Conservation (phyloP, 2,329 filamentous ascomycete species). For the Neonectria sp. region DNA sequence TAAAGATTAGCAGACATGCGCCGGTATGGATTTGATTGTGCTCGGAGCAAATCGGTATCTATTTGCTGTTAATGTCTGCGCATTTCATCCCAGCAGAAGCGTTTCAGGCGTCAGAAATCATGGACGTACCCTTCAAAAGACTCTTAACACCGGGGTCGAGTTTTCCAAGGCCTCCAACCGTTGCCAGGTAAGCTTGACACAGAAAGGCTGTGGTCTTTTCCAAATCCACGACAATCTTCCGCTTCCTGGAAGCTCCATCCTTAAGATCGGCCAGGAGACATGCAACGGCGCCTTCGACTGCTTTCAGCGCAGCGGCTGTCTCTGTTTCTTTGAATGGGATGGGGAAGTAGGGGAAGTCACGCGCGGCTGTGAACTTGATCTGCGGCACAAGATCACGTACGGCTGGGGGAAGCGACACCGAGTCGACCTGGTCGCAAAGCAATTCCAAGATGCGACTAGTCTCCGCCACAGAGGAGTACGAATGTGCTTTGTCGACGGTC, state of each 20-base stretch:
- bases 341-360: conserved; percentile 60
- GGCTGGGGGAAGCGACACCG: conserved; percentile 48
- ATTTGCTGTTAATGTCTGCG: conserved; percentile 10
- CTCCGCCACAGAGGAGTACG: conserved; percentile 42
- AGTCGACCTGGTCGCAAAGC: conserved; percentile 45
- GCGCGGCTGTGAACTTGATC: conserved; percentile 53
- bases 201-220: conserved; percentile 62
- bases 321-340: conserved; percentile 65
- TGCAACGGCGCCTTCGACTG: conserved; percentile 56
- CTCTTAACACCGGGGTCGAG: conserved; percentile 53
- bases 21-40: conserved; percentile 80
- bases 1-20: conserved; percentile 82
- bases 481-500: conserved; percentile 25
- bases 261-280: conserved; percentile 50
- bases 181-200: conserved; percentile 55
- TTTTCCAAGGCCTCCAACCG: conserved; percentile 56
- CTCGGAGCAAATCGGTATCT: conserved; percentile 81
- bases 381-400: conserved; percentile 42
- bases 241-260: conserved; percentile 25
- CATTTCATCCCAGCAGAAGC: background rate
- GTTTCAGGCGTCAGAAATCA: background rate
- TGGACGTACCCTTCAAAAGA: conserved; percentile 48
- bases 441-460: conserved; percentile 40
- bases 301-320: conserved; percentile 60
- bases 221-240: conserved; percentile 50